A percentile compares a stretch with the other conserved stretches of the same genome.
These are phyloP conservation scores for Trichoderma sp. DNA, from an alignment of 2,329 filamentous ascomycete genomes.

Conservation along the genomic window DNA sequence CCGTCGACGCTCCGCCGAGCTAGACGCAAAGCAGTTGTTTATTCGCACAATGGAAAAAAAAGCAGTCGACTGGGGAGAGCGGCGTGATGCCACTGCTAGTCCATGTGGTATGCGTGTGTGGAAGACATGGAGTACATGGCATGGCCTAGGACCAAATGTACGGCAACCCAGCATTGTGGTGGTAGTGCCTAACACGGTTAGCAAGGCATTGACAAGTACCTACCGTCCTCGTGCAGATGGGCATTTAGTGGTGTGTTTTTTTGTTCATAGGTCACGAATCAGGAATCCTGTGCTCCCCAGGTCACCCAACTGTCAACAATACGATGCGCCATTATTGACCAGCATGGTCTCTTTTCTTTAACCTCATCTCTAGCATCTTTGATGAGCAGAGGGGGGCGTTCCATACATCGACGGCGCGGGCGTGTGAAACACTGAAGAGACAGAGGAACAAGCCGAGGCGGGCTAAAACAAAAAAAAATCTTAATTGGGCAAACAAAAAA, in stretches of 20 bases:
- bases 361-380: neutral
- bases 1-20: neutral
- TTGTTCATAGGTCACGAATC: neutral
- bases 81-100: neutral
- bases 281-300: neutral
- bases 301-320: neutral
- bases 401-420: conserved; percentile 6
- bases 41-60: neutral
- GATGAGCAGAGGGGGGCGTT: neutral
- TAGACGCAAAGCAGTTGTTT: neutral
- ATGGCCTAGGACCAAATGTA: neutral
- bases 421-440: neutral
- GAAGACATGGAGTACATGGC: neutral
- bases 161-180: neutral
- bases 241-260: neutral
- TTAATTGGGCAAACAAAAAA: neutral
- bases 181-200: neutral
- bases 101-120: neutral
- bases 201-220: neutral
- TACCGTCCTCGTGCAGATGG: neutral
- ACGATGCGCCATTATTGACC: neutral
- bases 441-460: neutral
- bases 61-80: neutral
- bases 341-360: neutral
- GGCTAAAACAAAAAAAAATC: conserved; percentile 6